Conservation (phyloP, 495 filamentous ascomycete species). For the Lasiosphaeria miniovina region DNA sequence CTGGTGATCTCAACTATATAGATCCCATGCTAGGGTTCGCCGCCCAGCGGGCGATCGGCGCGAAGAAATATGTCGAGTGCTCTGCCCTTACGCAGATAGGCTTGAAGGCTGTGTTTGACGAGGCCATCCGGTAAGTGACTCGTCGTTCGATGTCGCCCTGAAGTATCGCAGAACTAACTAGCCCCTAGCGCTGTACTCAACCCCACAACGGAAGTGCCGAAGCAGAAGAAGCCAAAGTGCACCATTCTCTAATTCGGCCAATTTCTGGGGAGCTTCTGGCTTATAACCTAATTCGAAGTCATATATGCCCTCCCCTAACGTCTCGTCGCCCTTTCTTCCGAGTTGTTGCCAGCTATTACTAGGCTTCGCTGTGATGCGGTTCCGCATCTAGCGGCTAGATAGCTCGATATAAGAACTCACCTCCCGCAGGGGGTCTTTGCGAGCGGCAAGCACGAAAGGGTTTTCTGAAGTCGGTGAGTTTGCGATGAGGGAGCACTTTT, state of each 20-base stretch:
- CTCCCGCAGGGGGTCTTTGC: background rate
- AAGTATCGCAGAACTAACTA: conserved; percentile 17
- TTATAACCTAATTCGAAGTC: conserved; percentile 5
- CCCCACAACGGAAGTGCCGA: conserved; percentile 62
- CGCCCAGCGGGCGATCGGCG: conserved; percentile 84
- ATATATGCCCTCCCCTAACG: conserved; percentile 23
- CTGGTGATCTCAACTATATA: conserved; percentile 1
- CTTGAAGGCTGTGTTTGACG: conserved; percentile 96
- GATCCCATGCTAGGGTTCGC: conserved; percentile 54
- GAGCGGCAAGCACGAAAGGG: background rate
- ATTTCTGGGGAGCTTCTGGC: background rate
- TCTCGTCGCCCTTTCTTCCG: background rate
- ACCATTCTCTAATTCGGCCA: conserved; percentile 60
- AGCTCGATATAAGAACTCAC: background rate
- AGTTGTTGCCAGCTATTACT: background rate
- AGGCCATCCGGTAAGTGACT: conserved; percentile 77
- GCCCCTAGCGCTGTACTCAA: conserved; percentile 72
- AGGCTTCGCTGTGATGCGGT: too few species aligned
- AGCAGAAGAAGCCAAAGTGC: conserved; percentile 68
- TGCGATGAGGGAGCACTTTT: conserved; percentile 2
- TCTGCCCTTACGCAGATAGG: conserved; percentile 96
- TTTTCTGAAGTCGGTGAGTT: background rate
- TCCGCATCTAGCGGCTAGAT: too few species aligned
- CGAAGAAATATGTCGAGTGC: conserved; percentile 94
- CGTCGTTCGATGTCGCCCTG: background rate